Base-by-base conservation (phyloP, 441 rosid species). In the Erodium texanum region DNA sequence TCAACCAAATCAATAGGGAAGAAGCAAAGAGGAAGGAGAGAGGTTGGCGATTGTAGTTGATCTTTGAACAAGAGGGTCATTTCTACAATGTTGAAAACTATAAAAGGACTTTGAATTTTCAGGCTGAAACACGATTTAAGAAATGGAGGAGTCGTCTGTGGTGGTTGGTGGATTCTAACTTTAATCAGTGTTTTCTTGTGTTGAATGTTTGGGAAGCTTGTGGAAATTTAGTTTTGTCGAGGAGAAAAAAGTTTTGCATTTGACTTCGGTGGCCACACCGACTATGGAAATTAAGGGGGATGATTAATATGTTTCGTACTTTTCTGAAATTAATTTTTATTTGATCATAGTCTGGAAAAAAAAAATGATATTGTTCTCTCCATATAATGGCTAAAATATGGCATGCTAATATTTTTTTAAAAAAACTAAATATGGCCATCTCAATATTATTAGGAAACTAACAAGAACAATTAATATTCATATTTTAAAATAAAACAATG, bases 161-260 rank as follows among this genome's bases (percentile, higher is more conserved):
- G 59, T 52, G 59, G 59, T 52, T 52, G 59, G 59, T 52, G 59
- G 59, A 52, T 7, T 18, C 22, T 14, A 52, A 52, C 59, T 38
- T 5, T 36, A 36, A 8, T 36, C 43, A 0, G 43, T 36, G 43
- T 36, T 36, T 36, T 36, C 4, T 27, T 27, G 1, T 36, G 43
- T 36, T 36, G 43, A 36, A 38, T 38, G 45, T 34, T 34, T 34
- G 45, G 45, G 45, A 38, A 7, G 45, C 45, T 38, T 38, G 11
- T 38, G 10, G 45, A 38, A 38, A 7, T 38, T 38, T 38, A 1
- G 29, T 1, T 1, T 27, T 27, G 29, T 27, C 29, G 45, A 11
- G 12, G 45, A 7, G 45, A 7, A 9, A 38, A 11, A 38, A 38
- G 8, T 7, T 38, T 38, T 38, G 45, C 45, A 38, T 38, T 38